Evolutionary conservation across 2,329 filamentous ascomycete genomes (phyloP).

Genomic region (Hypoxylon sp.): DNA sequence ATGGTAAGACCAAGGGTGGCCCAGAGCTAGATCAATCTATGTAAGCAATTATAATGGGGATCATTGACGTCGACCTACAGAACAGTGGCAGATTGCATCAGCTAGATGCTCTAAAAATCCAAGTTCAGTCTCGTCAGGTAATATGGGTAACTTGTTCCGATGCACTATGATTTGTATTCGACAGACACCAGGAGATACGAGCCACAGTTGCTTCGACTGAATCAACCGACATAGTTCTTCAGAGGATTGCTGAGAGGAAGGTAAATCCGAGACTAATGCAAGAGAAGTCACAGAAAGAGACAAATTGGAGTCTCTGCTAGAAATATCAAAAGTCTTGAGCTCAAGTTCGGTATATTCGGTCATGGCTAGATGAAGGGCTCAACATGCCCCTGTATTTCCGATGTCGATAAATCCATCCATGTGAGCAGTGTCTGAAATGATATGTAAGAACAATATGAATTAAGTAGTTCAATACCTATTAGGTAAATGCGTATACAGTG

Average conservation of each 20-base stretch:
- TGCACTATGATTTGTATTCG: slow-evolving; percentile 48
- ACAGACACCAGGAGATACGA: slow-evolving; percentile 49
- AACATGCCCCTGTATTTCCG: not conserved
- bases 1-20: slow-evolving; percentile 48
- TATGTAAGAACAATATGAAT: not conserved
- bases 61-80: slow-evolving; percentile 42
- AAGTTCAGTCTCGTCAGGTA: slow-evolving; percentile 18
- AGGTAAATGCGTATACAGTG: not conserved
- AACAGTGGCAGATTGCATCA: slow-evolving; percentile 45
- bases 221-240: slow-evolving; percentile 45
- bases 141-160: slow-evolving; percentile 26
- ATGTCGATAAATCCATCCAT: not conserved
- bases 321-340: slow-evolving; percentile 49
- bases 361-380: slow-evolving; percentile 39
- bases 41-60: slow-evolving; percentile 30
- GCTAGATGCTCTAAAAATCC: slow-evolving; percentile 49
- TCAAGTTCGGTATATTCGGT: slow-evolving; percentile 43
- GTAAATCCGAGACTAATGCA: slow-evolving; percentile 46
- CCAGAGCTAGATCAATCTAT: slow-evolving; percentile 49
- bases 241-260: slow-evolving; percentile 23
- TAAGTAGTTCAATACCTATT: not conserved
- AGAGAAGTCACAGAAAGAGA: slow-evolving; percentile 47
- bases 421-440: not conserved
- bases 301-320: slow-evolving; percentile 30
- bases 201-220: slow-evolving; percentile 49